A percentile compares a stretch with the other conserved stretches of the same genome.
Conservation (phyloP, 2,329 filamentous ascomycete genomes). For the Trichophyton verrucosum region DNA sequence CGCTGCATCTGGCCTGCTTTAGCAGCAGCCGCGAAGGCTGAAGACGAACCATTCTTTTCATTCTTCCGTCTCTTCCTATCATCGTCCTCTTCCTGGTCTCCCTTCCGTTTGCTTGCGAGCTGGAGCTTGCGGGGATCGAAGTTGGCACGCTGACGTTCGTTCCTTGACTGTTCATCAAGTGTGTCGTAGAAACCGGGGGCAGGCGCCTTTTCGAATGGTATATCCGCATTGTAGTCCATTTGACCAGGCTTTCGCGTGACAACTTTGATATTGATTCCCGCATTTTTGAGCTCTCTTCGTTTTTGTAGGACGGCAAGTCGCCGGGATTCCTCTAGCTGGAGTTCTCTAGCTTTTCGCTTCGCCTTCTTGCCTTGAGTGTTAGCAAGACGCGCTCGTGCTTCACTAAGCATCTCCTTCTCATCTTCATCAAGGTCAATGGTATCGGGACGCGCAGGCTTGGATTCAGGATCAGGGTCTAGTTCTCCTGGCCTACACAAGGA, state of each 20-base stretch:
- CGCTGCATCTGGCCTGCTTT: conserved; percentile 92
- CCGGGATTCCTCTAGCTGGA: conserved; percentile 88
- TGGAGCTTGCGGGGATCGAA: conserved; percentile 93
- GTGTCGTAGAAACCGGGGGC: conserved; percentile 90
- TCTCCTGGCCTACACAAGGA: conserved; percentile 55
- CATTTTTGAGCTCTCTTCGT: conserved; percentile 88
- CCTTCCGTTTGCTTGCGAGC: conserved; percentile 79
- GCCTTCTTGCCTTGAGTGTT: conserved; percentile 99
- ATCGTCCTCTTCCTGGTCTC: conserved; percentile 70
- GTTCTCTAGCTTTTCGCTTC: conserved; percentile 89
- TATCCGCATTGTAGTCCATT: conserved; percentile 99
- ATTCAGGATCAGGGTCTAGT: conserved; percentile 93
- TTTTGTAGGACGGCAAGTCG: conserved; percentile 86
- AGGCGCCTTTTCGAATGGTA: conserved; percentile 90
- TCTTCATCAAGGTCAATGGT: conserved; percentile 98
- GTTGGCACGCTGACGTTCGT: conserved; percentile 69
- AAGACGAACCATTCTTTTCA: conserved; percentile 67
- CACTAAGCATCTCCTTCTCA: conserved; percentile 98
- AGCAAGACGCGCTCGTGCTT: conserved; percentile 86
- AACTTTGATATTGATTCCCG: conserved; percentile 96
- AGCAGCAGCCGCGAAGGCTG: conserved; percentile 71
- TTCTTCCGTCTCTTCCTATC: conserved; percentile 76
- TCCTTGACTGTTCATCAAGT: conserved; percentile 61
- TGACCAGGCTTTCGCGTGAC: conserved; percentile 82
- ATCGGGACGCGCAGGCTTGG: conserved; percentile 86